Base-by-base conservation (phyloP, 1,139 yeast genomes). In the Diutina catenulata region DNA sequence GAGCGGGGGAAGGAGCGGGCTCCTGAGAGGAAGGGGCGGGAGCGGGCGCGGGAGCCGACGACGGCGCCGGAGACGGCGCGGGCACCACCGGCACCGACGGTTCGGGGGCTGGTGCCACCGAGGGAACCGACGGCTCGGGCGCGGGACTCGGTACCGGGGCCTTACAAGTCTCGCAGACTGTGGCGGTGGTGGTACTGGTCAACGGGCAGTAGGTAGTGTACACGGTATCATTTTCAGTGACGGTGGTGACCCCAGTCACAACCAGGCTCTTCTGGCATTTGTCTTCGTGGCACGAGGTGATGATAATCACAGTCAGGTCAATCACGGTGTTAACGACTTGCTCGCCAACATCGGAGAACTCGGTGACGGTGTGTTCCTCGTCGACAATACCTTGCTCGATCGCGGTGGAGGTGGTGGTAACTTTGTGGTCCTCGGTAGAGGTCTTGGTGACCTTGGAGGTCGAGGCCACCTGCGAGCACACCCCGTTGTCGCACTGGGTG, bases 91-190 rank as follows among this genome's bases (percentile, higher is more conserved):
- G n/a, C n/a, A n/a, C n/a, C n/a, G n/a, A n/a, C n/a, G n/a, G n/a
- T n/a, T n/a, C n/a, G n/a, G n/a, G n/a, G n/a, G n/a, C n/a, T n/a
- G n/a, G n/a, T n/a, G n/a, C n/a, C n/a, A n/a, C n/a, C n/a, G n/a
- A n/a, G n/a, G n/a, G n/a, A n/a, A n/a, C n/a, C n/a, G n/a, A n/a
- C n/a, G n/a, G n/a, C n/a, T n/a, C n/a, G n/a, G n/a, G n/a, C n/a
- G n/a, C n/a, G n/a, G n/a, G n/a, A n/a, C n/a, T n/a, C n/a, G n/a
- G n/a, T n/a, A n/a, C n/a, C n/a, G n/a, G n/a, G 16, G 35, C 35
- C n/a, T 31, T 25, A 31, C 25, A 31, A 31, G 35, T 31, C 21
- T 21, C 15, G 8, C 24, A 20, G 21, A 31, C 35, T 31, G 25
- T 21, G 35, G 35, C 23, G 11, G 35, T 31, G 13, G 35, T 31